Conservation (phyloP, 352 stramenopile species). For the Blastocystis sp. region DNA sequence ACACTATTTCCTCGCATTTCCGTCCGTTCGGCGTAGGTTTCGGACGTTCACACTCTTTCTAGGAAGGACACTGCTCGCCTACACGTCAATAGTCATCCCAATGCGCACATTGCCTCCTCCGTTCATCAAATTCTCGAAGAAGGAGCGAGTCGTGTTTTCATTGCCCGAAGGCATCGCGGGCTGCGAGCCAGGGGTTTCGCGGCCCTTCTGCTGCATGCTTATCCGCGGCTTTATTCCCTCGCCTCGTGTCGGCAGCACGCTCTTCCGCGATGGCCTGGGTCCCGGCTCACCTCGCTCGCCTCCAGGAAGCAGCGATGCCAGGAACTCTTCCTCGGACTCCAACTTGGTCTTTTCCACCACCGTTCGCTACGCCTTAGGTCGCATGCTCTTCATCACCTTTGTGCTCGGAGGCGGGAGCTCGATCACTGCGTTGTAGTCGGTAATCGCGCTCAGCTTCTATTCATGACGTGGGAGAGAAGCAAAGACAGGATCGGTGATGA, state of each 20-base stretch:
- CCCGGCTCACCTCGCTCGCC: background rate
- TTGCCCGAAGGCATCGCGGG: background rate
- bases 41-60: slow-evolving; percentile 64
- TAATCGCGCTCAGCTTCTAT: slow-evolving; percentile 42
- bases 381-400: background rate
- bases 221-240: background rate
- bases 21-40: slow-evolving; percentile 16
- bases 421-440: slow-evolving; percentile 37
- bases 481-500: slow-evolving; percentile 1
- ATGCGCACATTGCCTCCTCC: slow-evolving; percentile 11
- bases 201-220: background rate
- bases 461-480: background rate
- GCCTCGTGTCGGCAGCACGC: background rate
- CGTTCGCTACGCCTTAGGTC: background rate
- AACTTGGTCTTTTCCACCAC: background rate
- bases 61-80: slow-evolving; percentile 29
- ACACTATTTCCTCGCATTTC: slow-evolving; percentile 22
- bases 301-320: background rate
- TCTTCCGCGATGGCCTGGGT: slow-evolving; percentile 34
- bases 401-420: background rate
- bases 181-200: background rate
- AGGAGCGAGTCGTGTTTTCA: slow-evolving; percentile 17
- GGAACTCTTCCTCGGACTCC: slow-evolving; percentile 30
- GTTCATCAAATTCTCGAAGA: slow-evolving; percentile 64
- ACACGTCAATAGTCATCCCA: background rate